Evolutionary conservation across 257 asterid genomes (phyloP), one percentile per base, ranked within the genome.

Genomic region (Solanum chilense): DNA sequence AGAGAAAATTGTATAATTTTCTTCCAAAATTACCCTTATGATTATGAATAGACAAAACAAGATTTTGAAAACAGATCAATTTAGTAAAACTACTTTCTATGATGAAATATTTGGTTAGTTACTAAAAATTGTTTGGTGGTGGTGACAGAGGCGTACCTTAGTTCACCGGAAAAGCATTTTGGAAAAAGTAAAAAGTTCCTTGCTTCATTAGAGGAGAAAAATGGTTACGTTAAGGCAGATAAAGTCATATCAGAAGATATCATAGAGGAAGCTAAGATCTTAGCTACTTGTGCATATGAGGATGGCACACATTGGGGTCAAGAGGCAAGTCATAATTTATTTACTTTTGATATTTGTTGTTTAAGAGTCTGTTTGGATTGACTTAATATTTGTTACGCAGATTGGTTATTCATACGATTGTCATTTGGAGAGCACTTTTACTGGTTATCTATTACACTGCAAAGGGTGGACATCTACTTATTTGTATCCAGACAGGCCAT

Each of bases 331-430:
- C 31, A 47, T 27, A 49, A 49, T 2, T 49, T 49, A 49, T 47
- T 47, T 39, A 41, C 39, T 37, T 37, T 37, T 37, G 1, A 45
- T 47, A 47, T 47, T 49, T 49, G 23, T 49, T 49, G 21, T 52
- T 52, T 52, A 16, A 52, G 60, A 52, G 60, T 14, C 18, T 47
- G 18, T 45, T 13, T 45, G 56, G 56, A 45, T 45, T 52, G 60
- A 52, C 60, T 52, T 52, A 52, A 52, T 52, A 52, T 52, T 52
- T 52, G 62, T 52, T 52, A 10, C 27, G 56, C 94, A 95, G 98
- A 91, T 94, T 3, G 98, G 98, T 12, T 95, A 94, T 86, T 92
- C 95, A 2, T 95, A 95, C 60, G 93, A 90, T 9, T 85, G 95
- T 75, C 83, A 94, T 87, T 80, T 94, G 86, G 98, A 94, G 91